Conservation (phyloP, 176 grass and related monocot genomes). For the Typha latifolia region DNA sequence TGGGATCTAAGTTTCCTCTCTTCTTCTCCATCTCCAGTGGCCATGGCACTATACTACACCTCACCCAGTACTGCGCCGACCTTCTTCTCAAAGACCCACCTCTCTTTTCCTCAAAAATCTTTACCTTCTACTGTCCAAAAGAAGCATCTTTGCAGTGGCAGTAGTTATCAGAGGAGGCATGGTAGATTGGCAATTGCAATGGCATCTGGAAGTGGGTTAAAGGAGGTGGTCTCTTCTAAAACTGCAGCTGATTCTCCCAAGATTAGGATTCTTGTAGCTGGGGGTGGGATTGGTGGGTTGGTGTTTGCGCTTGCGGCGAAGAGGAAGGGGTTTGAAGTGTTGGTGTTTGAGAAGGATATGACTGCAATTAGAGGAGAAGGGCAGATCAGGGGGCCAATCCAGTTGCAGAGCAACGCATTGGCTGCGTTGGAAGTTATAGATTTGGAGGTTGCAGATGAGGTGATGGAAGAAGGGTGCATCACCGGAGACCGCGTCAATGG, state of each 20-base stretch:
- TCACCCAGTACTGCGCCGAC: not conserved
- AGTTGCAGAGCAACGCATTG: constrained; percentile 93
- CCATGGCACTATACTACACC: not conserved
- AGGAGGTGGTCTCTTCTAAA: not conserved
- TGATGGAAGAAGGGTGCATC: constrained; percentile 59
- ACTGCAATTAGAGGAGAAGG: constrained; percentile 81
- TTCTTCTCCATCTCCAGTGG: too few species aligned
- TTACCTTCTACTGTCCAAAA: not conserved
- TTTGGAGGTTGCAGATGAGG: constrained; percentile 38
- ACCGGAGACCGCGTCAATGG: constrained; percentile 84
- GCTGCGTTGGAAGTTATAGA: constrained; percentile 71
- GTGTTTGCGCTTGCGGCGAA: constrained; percentile 58
- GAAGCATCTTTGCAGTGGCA: not conserved
- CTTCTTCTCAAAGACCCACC: not conserved
- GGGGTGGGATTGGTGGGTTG: constrained; percentile 77
- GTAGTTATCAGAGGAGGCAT: not conserved
- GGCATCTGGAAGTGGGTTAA: not conserved
- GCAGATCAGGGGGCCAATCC: constrained; percentile 78
- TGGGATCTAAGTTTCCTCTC: too few species aligned
- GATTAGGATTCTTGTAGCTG: constrained; percentile 53
- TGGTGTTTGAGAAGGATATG: constrained; percentile 76
- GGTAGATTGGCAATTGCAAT: not conserved
- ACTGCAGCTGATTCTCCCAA: constrained; percentile 15
- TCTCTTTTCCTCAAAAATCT: not conserved
- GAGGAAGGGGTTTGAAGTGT: constrained; percentile 75